Percentiles rank a stretch among this genome's conserved stretches.
Evolutionary conservation across 2,329 filamentous ascomycete species (phyloP).

Genomic region (Scedosporium dehoogii): DNA sequence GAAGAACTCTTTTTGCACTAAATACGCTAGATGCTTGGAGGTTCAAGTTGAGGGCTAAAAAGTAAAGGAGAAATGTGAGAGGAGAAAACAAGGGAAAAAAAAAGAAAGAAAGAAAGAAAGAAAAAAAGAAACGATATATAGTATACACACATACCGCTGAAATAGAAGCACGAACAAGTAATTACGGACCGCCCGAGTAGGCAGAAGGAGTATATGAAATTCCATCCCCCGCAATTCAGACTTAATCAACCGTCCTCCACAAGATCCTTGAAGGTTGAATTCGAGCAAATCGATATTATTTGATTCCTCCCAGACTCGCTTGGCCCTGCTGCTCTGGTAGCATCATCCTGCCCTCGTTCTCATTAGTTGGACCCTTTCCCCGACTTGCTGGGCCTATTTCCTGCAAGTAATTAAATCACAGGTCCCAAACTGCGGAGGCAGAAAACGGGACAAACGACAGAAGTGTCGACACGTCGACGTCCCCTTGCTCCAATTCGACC

Average conservation of each 20-base stretch:
- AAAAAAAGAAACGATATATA: background rate
- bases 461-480: background rate
- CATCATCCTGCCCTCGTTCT: background rate
- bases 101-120: background rate
- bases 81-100: background rate
- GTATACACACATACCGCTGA: background rate
- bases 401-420: background rate
- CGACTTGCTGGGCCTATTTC: background rate
- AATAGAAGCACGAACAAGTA: background rate
- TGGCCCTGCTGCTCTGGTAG: background rate
- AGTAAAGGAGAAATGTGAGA: background rate
- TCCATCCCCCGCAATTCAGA: too few species aligned
- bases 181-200: background rate
- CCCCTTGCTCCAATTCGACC: background rate
- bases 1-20: too few species aligned
- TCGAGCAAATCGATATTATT: background rate
- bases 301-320: background rate
- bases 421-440: background rate
- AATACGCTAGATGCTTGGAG: background rate
- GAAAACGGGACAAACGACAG: background rate
- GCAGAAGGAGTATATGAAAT: too few species aligned
- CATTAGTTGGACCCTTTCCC: background rate
- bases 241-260: too few species aligned
- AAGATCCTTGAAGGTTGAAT: background rate
- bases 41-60: background rate